Base-by-base conservation (phyloP, 129 eudicot species). In the Cynara cardunculus region DNA sequence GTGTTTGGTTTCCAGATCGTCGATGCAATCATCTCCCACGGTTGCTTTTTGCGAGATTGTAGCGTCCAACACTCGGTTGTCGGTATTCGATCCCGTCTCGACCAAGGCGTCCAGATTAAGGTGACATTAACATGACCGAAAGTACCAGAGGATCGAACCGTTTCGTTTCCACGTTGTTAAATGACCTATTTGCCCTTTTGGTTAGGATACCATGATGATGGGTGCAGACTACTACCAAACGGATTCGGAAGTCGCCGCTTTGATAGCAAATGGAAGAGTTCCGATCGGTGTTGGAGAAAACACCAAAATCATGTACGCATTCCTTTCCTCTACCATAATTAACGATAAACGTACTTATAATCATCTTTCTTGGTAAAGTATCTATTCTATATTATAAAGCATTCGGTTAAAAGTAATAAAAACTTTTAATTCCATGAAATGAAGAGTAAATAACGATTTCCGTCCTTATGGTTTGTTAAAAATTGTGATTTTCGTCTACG, bases 171-270 rank as follows among this genome's bases (percentile, higher is more conserved):
- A 72, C 31, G 14, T 66, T 12, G 30, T 13, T 13, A 31, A 69
- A 61, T 70, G 71, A 74, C 82, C 31, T 25, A 75, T 73, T 62
- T 68, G 26, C 72, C 53, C 28, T 12, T 56, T 56, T 84, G 79
- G 79, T 39, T 88, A 93, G 98, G 97, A 94, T 86, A 91, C 97
- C 31, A 85, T 94, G 97, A 84, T 94, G 98, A 91, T 94, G 95
- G 98, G 98, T 84, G 98, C 98, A 27, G 97, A 94, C 46, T 88
- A 89, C 76, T 94, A 94, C 77, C 98, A 94, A 87, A 94, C 98
- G 7, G 97, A 94, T 49, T 80, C 93, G 13, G 98, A 91, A 81
- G 78, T 94, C 35, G 97, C 93, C 2, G 89, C 98, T 67, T 75
- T 84, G 8, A 73, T 89, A 26, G 97, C 98, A 14, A 87, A 73